Evolutionary conservation across 2,329 filamentous ascomycete species (phyloP), one percentile per base, ranked within the genome.

Genomic region (Nemania sp.): DNA sequence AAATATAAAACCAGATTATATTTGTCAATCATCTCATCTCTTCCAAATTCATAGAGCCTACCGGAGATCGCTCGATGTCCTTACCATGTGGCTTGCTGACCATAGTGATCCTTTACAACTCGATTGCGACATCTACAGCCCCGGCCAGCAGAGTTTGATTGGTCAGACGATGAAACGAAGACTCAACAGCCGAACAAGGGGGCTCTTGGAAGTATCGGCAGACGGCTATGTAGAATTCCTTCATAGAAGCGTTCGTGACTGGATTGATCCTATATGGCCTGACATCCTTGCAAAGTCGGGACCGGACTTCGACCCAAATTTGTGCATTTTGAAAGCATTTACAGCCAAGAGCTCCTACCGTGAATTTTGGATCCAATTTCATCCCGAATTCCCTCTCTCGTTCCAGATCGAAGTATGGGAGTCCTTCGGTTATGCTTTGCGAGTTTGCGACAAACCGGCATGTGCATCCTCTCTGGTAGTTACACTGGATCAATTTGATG

Each of bases 101-200:
- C 20, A 41, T 7, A 5, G 11, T n/a, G 3, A 26, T 6, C 14
- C 22, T 5, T 5, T 24, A 26, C 37, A 23, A 26, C 12, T 41
- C 11, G 31, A 46, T 17, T 8, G 12, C 14, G 12, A 31, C 28
- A 30, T 31, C 6, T 6, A 28, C 40, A n/a, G 30, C 17, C 12
- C 12, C 41, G 15, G 37, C 23, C 17, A 36, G 31, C 6, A 26
- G 15, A 2, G 3, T 9, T 12, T 41, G 7, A 26, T 41, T 3
- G 1, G 2, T 9, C 11, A 26, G 14, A 17, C 22, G 22, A 17
- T 41, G 22, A 15, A 14, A 41, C n/a, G 37, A 41, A 51, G 40
- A n/a, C 31, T 51, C 2, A 51, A 31, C 6, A 51, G 40, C 14
- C 30, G 49, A 23, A 51, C 49, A 11, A 44, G 33, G n/a, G 49